phyloP scores from a whole-genome alignment of 345 rosid genomes.

The Salix udensis region DNA sequence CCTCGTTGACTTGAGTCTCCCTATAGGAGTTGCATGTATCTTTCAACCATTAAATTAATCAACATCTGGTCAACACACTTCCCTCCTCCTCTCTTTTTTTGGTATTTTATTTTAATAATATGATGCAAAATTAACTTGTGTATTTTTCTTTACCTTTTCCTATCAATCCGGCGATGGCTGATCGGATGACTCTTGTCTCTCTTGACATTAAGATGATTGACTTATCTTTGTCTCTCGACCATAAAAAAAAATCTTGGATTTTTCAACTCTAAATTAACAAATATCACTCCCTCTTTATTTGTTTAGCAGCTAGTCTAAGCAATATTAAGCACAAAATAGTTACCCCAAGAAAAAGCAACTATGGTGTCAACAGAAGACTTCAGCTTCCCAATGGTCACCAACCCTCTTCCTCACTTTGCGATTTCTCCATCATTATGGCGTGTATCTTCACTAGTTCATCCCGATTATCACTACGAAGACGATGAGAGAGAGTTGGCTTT shows the following conservation, averaged over 20 bases:
- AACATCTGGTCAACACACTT: not conserved
- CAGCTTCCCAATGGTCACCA: conserved; percentile 35
- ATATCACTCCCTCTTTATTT: not conserved
- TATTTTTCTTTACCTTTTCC: not conserved
- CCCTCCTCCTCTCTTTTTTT: too few species aligned
- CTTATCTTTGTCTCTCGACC: not conserved
- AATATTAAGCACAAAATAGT: not conserved
- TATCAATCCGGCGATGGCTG: conserved; percentile 26
- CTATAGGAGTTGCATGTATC: conserved; percentile 10
- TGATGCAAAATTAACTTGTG: too few species aligned
- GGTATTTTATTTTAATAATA: too few species aligned
- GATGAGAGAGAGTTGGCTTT: too few species aligned
- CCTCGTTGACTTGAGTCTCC: not conserved
- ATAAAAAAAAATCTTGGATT: too few species aligned
- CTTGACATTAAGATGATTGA: not conserved
- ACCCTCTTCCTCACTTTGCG: conserved; percentile 19
- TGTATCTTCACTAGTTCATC: conserved; percentile 31
- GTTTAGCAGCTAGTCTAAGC: too few species aligned
- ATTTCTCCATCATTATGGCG: conserved; percentile 37
- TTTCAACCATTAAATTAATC: conserved; percentile 11
- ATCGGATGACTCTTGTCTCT: not conserved
- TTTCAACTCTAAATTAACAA: not conserved
- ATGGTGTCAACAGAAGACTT: conserved; percentile 32
- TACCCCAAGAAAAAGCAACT: too few species aligned
- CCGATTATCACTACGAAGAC: not conserved